Evolutionary conservation across 2,329 filamentous ascomycete species (phyloP), one percentile per base, ranked within the genome.

Genomic region (Sarocladiaceae sp.): DNA sequence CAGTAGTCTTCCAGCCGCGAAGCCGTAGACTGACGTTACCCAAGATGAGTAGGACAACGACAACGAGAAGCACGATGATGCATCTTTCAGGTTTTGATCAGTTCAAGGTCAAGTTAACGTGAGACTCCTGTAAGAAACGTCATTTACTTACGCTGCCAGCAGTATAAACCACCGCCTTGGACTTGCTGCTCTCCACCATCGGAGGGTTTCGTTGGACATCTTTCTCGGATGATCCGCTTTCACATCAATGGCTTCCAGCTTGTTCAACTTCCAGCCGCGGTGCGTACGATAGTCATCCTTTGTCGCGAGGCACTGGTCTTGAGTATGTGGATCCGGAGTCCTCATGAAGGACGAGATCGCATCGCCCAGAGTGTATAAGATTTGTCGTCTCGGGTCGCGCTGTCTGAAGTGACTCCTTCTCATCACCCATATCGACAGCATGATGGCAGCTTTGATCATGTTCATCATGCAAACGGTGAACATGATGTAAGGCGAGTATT

Each of bases 1-100:
- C 48, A 2, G 50, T 59, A 1, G 56, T 52, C 13, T 54, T 52
- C 23, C 48, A 54, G 13, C 49, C 52, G 20, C 1, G 15, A n/a
- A n/a, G 12, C 15, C 29, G 29, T 15, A 33, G 29, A 33, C 29
- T 33, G 10, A 33, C 29, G 29, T 8, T 33, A 33, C 10, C 29
- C 10, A 33, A 15, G 29, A 8, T 15, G 29, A 33, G 29, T 33
- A 33, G 29, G 29, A 33, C 15, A 15, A 8, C 29, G 15, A 15
- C 29, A 15, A 33, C 29, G 29, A 33, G 8, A 15, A 33, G 8
- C 10, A 33, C 29, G 29, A 33, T 8, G 29, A 33, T 33, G 29
- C 29, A 33, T 8, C 29, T 33, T 8, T 33, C 15, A 15, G 29
- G 15, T 33, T 33, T 10, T 8, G 29, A 33, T n/a, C n/a, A n/a